phyloP scores from a whole-genome alignment of 2,329 filamentous ascomycete genomes.

The Aureobasidium sp. region DNA sequence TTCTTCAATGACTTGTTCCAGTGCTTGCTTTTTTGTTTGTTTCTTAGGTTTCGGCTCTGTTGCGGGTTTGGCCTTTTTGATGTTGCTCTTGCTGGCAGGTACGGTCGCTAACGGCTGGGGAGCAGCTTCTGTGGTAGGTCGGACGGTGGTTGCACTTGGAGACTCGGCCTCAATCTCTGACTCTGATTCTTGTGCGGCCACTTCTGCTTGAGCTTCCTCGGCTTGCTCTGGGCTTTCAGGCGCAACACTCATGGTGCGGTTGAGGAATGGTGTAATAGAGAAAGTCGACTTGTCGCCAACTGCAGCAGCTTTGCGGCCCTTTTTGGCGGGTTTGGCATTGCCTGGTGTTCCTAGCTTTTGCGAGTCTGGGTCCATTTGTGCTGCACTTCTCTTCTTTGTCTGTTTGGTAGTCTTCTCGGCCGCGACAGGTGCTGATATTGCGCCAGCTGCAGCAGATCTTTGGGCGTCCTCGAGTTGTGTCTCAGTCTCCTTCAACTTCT shows the following conservation, averaged over 20 bases:
- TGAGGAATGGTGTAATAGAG: slow-evolving; percentile 89
- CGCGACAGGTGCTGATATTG: slow-evolving; percentile 23
- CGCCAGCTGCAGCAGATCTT: slow-evolving; percentile 23
- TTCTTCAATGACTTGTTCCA: slow-evolving; percentile 36
- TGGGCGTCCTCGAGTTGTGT: slow-evolving; percentile 38
- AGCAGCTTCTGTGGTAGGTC: slow-evolving; percentile 14
- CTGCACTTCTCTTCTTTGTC: slow-evolving; percentile 33
- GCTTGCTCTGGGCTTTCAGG: slow-evolving; percentile 25
- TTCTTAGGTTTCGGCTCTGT: slow-evolving; percentile 29
- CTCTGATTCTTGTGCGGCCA: neutral
- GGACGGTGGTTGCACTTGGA: slow-evolving; percentile 19
- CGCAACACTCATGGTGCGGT: slow-evolving; percentile 57
- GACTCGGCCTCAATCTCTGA: slow-evolving; percentile 20
- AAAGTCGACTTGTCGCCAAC: slow-evolving; percentile 85
- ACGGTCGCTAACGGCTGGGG: slow-evolving; percentile 35
- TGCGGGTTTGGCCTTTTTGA: slow-evolving; percentile 28
- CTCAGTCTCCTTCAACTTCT: slow-evolving; percentile 61
- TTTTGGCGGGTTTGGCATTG: slow-evolving; percentile 37
- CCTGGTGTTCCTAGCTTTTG: slow-evolving; percentile 42
- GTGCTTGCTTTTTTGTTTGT: slow-evolving; percentile 26
- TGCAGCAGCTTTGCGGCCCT: slow-evolving; percentile 45
- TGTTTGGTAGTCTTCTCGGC: slow-evolving; percentile 26
- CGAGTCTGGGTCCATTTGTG: slow-evolving; percentile 38
- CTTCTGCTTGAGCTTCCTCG: slow-evolving; percentile 8
- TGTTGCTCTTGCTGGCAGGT: slow-evolving; percentile 36